These are phyloP conservation scores for Aspergillus nidulans DNA, from an alignment of 495 filamentous ascomycete genomes.

Conservation along the genomic window DNA sequence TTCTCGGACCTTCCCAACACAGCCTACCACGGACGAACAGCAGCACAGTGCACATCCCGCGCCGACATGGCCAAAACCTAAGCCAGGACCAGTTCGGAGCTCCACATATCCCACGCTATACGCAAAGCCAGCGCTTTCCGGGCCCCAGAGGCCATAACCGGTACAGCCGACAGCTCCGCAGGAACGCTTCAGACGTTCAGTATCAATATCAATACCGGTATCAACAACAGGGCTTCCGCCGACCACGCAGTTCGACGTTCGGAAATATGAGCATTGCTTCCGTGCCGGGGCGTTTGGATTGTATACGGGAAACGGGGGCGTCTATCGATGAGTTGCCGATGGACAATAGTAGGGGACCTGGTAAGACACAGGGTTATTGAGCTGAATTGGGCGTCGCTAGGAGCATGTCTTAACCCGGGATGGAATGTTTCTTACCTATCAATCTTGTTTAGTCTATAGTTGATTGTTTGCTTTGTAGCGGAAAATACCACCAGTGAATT, in stretches of 20 bases:
- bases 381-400: neutral
- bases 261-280: slow-evolving; percentile 16
- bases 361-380: slow-evolving; percentile 16
- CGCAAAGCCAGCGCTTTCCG: neutral
- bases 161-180: slow-evolving; percentile 20
- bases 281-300: slow-evolving; percentile 24
- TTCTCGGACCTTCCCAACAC: slow-evolving; percentile 6
- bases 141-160: slow-evolving; percentile 10
- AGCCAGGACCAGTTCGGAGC: slow-evolving; percentile 23
- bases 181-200: slow-evolving; percentile 32
- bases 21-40: slow-evolving; percentile 9
- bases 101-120: neutral
- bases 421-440: too few relatives aligned
- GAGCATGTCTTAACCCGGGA: too few relatives aligned
- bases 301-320: slow-evolving; percentile 32
- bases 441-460: neutral
- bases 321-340: slow-evolving; percentile 26
- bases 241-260: slow-evolving; percentile 35
- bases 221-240: slow-evolving; percentile 11
- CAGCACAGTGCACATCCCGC: slow-evolving; percentile 2
- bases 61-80: slow-evolving; percentile 22
- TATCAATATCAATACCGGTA: slow-evolving; percentile 26
- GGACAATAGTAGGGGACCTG: slow-evolving; percentile 4
- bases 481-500: too few relatives aligned
- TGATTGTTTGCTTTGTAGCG: too few relatives aligned